Percentiles rank a stretch among this genome's conserved stretches.
These are phyloP conservation scores for Pseudogymnoascus sp. DNA, from an alignment of 2,329 filamentous ascomycete species.

Conservation along the genomic window DNA sequence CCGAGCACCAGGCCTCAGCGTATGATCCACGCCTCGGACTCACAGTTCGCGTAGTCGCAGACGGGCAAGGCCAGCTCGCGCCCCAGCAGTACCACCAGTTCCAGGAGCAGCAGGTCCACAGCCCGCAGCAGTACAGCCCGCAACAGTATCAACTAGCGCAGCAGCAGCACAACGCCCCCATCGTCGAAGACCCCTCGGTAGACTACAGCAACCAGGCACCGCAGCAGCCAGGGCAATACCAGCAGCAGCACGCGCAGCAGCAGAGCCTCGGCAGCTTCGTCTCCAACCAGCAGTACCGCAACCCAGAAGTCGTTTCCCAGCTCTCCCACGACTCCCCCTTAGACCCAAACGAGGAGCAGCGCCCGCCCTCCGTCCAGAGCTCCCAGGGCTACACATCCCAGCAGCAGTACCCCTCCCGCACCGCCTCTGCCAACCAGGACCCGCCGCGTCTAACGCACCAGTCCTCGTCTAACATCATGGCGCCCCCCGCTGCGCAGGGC, in stretches of 20 bases:
- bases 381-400: neutral
- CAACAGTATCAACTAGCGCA: conserved; percentile 19
- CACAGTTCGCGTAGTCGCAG: conserved; percentile 14
- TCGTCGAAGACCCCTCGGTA: neutral
- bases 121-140: conserved; percentile 11
- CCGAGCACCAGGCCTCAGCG: conserved; percentile 10
- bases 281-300: conserved; percentile 32
- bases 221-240: conserved; percentile 23
- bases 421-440: neutral
- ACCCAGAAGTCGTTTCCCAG: conserved; percentile 53
- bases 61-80: conserved; percentile 24
- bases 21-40: conserved; percentile 11
- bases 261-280: conserved; percentile 24
- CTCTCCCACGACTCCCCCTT: conserved; percentile 52
- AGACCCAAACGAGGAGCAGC: conserved; percentile 23
- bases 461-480: conserved; percentile 17
- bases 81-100: conserved; percentile 29
- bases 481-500: conserved; percentile 18
- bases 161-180: conserved; percentile 21
- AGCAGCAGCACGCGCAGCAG: conserved; percentile 27
- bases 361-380: conserved; percentile 24
- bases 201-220: neutral
- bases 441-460: conserved; percentile 22
- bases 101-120: conserved; percentile 17
- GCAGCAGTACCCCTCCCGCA: neutral